Evolutionary conservation across 2,329 filamentous ascomycete genomes (phyloP), one percentile per base, ranked within the genome.

Genomic region (Fusarium virguliforme): DNA sequence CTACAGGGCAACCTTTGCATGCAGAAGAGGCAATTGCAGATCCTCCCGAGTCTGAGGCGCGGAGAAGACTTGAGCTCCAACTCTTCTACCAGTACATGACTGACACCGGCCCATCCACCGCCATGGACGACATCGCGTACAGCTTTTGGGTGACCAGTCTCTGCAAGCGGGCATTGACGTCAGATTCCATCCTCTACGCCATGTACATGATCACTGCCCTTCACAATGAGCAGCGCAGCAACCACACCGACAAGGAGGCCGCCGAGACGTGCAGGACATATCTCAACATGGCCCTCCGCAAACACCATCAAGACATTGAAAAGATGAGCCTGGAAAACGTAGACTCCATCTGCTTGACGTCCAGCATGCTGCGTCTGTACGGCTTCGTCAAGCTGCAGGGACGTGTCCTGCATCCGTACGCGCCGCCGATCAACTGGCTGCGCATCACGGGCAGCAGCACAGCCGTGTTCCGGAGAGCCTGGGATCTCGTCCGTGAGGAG

Each of bases 81-180:
- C 64, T 75, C 6, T 57, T 74, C n/a, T 64, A 71, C 40, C 69
- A 73, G 15, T 75, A 71, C 53, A 38, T 68, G 24, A 66, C 60
- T 2, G 65, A 67, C 6, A 67, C 71, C 1, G 73, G 62, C 9
- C 64, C 67, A 9, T 68, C 69, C 15, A 55, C 72, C 15, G 30
- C 62, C 4, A 22, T 68, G 9, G 73, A 75, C 32, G 41, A 48
- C 3, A 24, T 58, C 8, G 67, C 73, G 4, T 56, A 53, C 22
- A 15, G 41, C 2, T 64, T 71, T 13, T 62, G 67, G 37, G 70
- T 68, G 6, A 53, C 43, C 8, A 38, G 53, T 15, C 22, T 67
- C 2, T 65, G 66, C 40, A 51, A 65, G 6, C 48, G 63, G 34
- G 72, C 74, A n/a, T 46, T 72, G 6, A 22, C 60, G 13, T 75